A percentile compares a stretch with the other conserved stretches of the same genome.
These are phyloP conservation scores for Penicillium nucicola DNA, from an alignment of 495 filamentous ascomycete species.

Conservation along the genomic window DNA sequence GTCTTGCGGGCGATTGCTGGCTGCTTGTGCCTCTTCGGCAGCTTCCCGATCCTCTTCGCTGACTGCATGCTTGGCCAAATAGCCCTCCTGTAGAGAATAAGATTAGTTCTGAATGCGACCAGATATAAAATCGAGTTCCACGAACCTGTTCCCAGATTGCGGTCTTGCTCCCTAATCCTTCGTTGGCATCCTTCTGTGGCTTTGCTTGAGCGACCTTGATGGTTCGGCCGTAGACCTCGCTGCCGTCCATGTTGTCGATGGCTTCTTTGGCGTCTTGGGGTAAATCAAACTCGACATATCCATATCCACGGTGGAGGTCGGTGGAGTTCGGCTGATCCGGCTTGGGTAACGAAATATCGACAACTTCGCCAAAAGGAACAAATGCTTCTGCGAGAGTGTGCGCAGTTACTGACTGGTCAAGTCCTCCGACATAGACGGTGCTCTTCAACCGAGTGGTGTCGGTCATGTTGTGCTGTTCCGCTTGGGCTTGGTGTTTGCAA, in stretches of 20 bases:
- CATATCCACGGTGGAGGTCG: conserved; percentile 87
- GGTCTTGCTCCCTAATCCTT: conserved; percentile 88
- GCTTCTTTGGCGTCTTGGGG: conserved; percentile 86
- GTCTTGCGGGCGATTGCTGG: conserved; percentile 61
- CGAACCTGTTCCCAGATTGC: conserved; percentile 97
- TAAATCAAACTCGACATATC: conserved; percentile 92
- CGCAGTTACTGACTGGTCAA: conserved; percentile 73
- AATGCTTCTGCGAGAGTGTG: conserved; percentile 83
- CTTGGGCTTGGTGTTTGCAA: not conserved
- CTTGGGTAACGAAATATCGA: conserved; percentile 83
- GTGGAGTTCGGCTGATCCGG: conserved; percentile 67
- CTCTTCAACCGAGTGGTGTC: conserved; percentile 78
- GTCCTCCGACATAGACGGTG: conserved; percentile 87
- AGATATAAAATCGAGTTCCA: conserved; percentile 26
- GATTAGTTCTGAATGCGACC: conserved; percentile 18
- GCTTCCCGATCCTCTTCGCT: conserved; percentile 78
- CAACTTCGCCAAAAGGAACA: conserved; percentile 92
- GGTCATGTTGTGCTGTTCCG: conserved; percentile 55
- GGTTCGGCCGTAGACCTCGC: conserved; percentile 88
- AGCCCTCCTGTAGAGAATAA: conserved; percentile 68
- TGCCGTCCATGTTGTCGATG: conserved; percentile 98
- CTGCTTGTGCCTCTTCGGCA: conserved; percentile 52
- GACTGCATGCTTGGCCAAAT: conserved; percentile 85
- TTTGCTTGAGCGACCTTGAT: conserved; percentile 92
- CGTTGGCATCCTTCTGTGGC: conserved; percentile 82